Evolutionary conservation across 768 basidiomycete species (phyloP).

Genomic region (Suillus cothurnatus): DNA sequence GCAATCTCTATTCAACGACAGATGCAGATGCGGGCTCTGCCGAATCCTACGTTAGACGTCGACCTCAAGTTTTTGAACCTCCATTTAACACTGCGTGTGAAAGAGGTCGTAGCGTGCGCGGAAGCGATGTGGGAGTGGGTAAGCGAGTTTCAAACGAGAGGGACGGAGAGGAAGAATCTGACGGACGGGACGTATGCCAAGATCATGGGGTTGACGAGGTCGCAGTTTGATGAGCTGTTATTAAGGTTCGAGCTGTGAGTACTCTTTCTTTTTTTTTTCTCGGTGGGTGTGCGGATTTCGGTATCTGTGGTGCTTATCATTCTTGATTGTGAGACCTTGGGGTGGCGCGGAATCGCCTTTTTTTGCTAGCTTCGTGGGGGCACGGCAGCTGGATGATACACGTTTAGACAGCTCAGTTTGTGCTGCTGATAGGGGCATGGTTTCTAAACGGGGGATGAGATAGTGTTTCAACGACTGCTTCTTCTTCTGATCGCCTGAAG

Average conservation of each 20-base stretch:
- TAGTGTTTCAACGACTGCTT: not conserved
- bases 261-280: constrained; percentile 1
- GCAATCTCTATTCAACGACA: constrained; percentile 32
- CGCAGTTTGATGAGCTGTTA: constrained; percentile 63
- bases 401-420: not conserved
- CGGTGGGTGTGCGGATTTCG: not conserved
- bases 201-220: constrained; percentile 53
- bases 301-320: not conserved
- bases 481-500: not conserved
- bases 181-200: constrained; percentile 18
- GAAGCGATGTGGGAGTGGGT: constrained; percentile 87
- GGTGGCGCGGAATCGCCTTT: not conserved
- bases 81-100: constrained; percentile 60
- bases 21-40: constrained; percentile 32
- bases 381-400: constrained; percentile 1
- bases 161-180: constrained; percentile 13
- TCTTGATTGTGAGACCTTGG: not conserved
- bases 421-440: not conserved
- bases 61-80: constrained; percentile 63
- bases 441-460: not conserved
- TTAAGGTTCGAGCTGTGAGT: constrained; percentile 64
- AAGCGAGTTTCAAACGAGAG: constrained; percentile 44
- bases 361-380: not conserved
- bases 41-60: constrained; percentile 54
- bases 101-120: constrained; percentile 68